Conservation (phyloP, 768 basidiomycete genomes). For the Royoungia palumana region DNA sequence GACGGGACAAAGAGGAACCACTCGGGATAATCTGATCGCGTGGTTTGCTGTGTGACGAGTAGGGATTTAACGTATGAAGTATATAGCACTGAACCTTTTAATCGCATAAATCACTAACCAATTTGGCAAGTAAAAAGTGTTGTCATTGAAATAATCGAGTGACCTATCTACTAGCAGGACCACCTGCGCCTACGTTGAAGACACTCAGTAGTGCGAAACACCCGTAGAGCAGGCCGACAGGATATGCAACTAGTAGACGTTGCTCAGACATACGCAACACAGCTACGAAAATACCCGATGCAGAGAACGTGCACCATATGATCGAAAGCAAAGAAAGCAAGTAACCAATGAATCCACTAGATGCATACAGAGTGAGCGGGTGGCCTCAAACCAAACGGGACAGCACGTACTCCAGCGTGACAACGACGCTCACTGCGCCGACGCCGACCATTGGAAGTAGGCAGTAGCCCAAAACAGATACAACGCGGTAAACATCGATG, state of each 20-base stretch:
- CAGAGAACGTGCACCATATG: constrained; percentile 95
- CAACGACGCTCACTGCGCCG: constrained; percentile 80
- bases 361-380: constrained; percentile 3
- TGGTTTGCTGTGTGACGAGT: neutral
- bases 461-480: constrained; percentile 95
- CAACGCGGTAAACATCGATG: constrained; percentile 93
- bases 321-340: constrained; percentile 78
- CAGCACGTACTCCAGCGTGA: constrained; percentile 78
- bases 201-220: constrained; percentile 93
- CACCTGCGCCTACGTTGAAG: constrained; percentile 58
- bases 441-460: constrained; percentile 95
- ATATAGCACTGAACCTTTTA: too few relatives aligned
- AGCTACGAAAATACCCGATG: constrained; percentile 92
- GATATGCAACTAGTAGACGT: constrained; percentile 92
- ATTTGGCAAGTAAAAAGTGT: neutral
- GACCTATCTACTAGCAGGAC: constrained; percentile 31
- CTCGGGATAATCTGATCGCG: neutral
- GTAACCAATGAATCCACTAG: constrained; percentile 82
- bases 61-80: neutral
- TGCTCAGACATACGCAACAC: constrained; percentile 96
- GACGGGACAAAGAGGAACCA: constrained; percentile 13
- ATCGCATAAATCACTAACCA: too few relatives aligned
- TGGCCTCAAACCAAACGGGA: neutral
- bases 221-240: constrained; percentile 89
- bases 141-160: constrained; percentile 6